Evolutionary conservation across 163 green algal species (phyloP), one percentile per base, ranked within the genome.

Genomic region (Chloromonas sp.): DNA sequence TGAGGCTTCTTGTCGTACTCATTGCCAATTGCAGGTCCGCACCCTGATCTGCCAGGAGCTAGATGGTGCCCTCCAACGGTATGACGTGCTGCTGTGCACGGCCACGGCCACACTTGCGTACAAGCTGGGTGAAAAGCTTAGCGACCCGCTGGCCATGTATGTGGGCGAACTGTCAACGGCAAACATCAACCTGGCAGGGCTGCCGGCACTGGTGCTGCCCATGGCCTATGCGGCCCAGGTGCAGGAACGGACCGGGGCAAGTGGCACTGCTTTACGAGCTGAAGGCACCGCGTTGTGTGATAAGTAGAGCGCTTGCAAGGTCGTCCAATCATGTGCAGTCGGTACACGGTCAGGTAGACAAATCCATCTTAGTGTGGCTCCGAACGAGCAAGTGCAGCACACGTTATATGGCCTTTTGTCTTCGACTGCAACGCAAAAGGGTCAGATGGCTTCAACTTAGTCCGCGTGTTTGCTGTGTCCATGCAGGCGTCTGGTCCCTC

Each of bases 91-190:
- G 36, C 79, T 99, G 0, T 94, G 88, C n/a, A 97, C 95, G 14
- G 89, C 91, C 14, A 93, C 94, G 0, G 94, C 97, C 58, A 97
- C 92, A 0, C 60, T 92, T 3, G 96, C 97, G 0, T 99, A 96
- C 86, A 89, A 87, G 59, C 82, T 98, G 14, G 96, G 95, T 0
- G 93, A 98, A 77, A 97, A 96, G 87, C 76, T 78, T 2, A 60
- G 85, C 14, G 94, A 98, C 86, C 96, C 96, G 0, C 87, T 98
- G 70, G 87, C 90, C 59, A 98, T 98, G 95, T 99, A 99, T 89
- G 94, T 95, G 84, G 95, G 93, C 1, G 97, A 99, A 89, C 85
- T 99, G 3, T 96, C 97, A 93, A 98, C 95, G 0, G 91, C 98
- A 59, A 97, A 96, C 83, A 87, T 98, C 3, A 99, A 99, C 90